Conservation (phyloP, 108 stramenopile species). For the Parmales sp. region DNA sequence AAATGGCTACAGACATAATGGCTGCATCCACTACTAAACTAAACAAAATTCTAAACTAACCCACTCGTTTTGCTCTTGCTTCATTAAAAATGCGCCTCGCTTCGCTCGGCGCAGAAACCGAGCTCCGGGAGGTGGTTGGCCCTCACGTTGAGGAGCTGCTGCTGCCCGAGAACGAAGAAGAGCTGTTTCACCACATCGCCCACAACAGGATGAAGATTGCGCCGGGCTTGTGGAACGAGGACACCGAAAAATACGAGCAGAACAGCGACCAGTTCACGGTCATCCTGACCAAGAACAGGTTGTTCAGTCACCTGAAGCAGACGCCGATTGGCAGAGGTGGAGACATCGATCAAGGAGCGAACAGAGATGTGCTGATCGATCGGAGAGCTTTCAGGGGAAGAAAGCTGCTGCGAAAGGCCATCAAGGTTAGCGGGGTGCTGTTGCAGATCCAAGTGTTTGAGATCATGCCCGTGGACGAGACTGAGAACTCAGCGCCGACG, state of each 20-base stretch:
- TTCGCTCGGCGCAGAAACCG: no score
- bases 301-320: conserved; percentile 2
- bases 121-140: neutral
- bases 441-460: conserved; percentile 10
- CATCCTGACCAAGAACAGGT: neutral
- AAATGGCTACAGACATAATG: no score
- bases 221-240: conserved; percentile 5
- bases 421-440: neutral
- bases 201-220: neutral
- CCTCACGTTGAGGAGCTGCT: conserved; percentile 9
- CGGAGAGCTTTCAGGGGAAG: neutral
- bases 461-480: neutral
- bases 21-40: no score
- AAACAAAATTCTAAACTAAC: no score
- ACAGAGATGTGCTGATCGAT: conserved; percentile 4
- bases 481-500: conserved; percentile 4
- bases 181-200: conserved; percentile 12
- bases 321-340: conserved; percentile 7
- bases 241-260: neutral
- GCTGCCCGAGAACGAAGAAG: conserved; percentile 9
- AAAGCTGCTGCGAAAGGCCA: conserved; percentile 3
- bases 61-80: no score
- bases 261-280: conserved; percentile 8
- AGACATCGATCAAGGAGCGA: neutral
- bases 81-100: no score